Conservation (phyloP, 2,329 filamentous ascomycete species). For the Calonectria hongkongensis region DNA sequence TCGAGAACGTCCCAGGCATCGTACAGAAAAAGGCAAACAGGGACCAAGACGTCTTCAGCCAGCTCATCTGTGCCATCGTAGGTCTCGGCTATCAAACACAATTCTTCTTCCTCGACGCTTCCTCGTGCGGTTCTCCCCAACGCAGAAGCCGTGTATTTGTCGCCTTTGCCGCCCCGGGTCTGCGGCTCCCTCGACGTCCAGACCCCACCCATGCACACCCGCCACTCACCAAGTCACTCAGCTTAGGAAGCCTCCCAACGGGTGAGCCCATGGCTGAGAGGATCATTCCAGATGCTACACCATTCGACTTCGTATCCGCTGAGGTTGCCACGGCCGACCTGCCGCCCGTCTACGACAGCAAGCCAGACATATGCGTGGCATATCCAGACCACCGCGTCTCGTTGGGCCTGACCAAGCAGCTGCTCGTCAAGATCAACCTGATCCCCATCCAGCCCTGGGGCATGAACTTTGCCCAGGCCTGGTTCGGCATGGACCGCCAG, state of each 20-base stretch:
- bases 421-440: conserved; percentile 68
- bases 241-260: conserved; percentile 76
- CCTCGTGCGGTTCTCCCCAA: conserved; percentile 81
- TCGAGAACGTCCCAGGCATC: conserved; percentile 86
- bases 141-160: conserved; percentile 81
- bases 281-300: conserved; percentile 64
- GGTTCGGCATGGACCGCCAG: conserved; percentile 58
- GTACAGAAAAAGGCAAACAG: conserved; percentile 67
- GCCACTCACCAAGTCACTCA: conserved; percentile 48
- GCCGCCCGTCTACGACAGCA: conserved; percentile 77
- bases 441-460: conserved; percentile 77
- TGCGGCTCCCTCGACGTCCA: conserved; percentile 73
- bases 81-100: conserved; percentile 86
- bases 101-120: conserved; percentile 81
- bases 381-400: conserved; percentile 81
- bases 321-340: conserved; percentile 75
- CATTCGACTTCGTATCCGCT: conserved; percentile 76
- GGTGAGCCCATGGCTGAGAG: conserved; percentile 76
- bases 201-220: conserved; percentile 79
- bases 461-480: conserved; percentile 71
- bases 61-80: conserved; percentile 83
- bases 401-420: conserved; percentile 60
- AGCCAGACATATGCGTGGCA: conserved; percentile 75
- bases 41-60: conserved; percentile 80
- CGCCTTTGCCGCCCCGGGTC: conserved; percentile 80